Conservation (phyloP, 2,329 filamentous ascomycete species). For the Trichoderma atroviride region DNA sequence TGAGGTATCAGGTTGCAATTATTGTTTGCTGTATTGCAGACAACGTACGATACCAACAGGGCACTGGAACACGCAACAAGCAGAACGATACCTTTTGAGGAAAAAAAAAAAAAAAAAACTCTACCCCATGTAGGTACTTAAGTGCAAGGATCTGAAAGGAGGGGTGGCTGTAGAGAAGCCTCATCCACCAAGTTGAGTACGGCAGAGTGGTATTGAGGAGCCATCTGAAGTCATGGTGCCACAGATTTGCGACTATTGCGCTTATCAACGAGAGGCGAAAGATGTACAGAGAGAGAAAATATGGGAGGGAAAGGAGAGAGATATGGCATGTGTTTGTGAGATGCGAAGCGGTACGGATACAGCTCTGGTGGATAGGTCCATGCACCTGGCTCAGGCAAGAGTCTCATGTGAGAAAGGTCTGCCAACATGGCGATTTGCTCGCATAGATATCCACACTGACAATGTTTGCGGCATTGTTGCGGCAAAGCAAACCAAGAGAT, state of each 20-base stretch:
- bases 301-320: too few relatives aligned
- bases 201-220: background rate
- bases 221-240: slow-evolving; percentile 1
- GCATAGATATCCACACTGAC: background rate
- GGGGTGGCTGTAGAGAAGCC: slow-evolving; percentile 14
- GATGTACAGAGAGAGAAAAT: background rate
- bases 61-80: background rate
- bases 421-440: background rate
- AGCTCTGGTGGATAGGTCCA: background rate
- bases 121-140: background rate
- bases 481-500: background rate
- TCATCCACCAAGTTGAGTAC: background rate
- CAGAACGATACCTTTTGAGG: background rate
- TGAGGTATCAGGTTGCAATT: background rate
- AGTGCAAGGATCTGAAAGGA: background rate
- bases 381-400: background rate
- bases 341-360: background rate
- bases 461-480: slow-evolving; percentile 7
- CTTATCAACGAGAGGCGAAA: background rate
- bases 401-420: background rate
- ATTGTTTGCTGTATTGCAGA: background rate
- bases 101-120: background rate
- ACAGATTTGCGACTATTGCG: slow-evolving; percentile 9
- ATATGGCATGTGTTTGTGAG: background rate
- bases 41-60: background rate